A percentile compares a stretch with the other conserved stretches of the same genome.
These are phyloP conservation scores for Xylariales sp. DNA, from an alignment of 2,329 filamentous ascomycete species.

Conservation along the genomic window DNA sequence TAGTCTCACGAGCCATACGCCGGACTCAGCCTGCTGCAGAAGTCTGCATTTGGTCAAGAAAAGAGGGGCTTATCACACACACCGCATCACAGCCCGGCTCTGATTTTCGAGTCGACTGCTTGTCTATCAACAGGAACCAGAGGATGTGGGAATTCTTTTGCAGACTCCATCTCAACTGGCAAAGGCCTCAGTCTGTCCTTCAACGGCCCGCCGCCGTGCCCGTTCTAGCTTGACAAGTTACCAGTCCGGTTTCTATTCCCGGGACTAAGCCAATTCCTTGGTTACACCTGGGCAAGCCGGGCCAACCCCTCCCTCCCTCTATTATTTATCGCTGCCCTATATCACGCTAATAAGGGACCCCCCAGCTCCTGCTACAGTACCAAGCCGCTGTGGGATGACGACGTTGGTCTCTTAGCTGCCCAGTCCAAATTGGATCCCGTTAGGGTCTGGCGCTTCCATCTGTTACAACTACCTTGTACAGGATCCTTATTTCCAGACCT, in stretches of 20 bases:
- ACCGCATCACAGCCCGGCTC: not conserved
- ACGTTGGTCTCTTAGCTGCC: conserved; percentile 18
- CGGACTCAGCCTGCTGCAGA: conserved; percentile 8
- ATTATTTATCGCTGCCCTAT: conserved; percentile 10
- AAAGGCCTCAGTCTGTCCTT: too few relatives aligned
- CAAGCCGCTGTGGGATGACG: conserved; percentile 24
- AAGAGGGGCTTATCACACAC: not conserved
- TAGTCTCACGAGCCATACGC: not conserved
- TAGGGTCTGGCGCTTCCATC: conserved; percentile 12
- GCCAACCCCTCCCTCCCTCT: conserved; percentile 4
- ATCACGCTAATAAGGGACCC: not conserved
- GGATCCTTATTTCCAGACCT: not conserved
- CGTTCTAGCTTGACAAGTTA: not conserved
- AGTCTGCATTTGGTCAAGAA: conserved; percentile 5
- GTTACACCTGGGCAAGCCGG: not conserved
- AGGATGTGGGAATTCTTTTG: too few relatives aligned
- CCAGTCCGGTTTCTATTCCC: conserved; percentile 2
- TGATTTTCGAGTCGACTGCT: too few relatives aligned
- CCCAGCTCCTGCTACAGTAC: not conserved
- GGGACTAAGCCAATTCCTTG: conserved; percentile 5
- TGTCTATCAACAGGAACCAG: too few relatives aligned
- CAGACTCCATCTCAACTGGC: too few relatives aligned
- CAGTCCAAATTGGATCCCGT: conserved; percentile 15
- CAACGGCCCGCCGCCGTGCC: too few relatives aligned
- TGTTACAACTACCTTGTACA: too few relatives aligned